Evolutionary conservation across 352 stramenopile species (phyloP), one percentile per base, ranked within the genome.

Genomic region (Globisporangium viniferum): DNA sequence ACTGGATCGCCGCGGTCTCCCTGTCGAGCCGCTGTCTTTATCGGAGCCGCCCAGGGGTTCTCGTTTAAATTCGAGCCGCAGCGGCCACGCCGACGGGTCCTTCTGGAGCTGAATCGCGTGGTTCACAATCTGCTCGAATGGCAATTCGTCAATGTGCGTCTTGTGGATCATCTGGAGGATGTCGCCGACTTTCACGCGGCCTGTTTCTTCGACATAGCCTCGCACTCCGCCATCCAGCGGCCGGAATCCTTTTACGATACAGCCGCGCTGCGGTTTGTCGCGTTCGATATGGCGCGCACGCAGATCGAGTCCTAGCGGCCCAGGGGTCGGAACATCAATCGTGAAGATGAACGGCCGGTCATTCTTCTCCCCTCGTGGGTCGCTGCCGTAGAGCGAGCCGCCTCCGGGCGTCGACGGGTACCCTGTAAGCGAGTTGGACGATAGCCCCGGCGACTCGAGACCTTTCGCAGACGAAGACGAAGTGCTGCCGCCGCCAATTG

Each of bases 81-180:
- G 72, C 5, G 87, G 87, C 87, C 87, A 95, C 7, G 83, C 85
- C 0, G 69, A 71, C 39, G 80, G 61, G 35, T 95, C 81, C 59
- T 83, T 80, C 66, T 95, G 87, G 27, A 93, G 67, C 57, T 91
- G 74, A 72, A 90, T 82, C 2, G 85, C 87, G 65, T 92, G 81
- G 54, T 87, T 82, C 9, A 95, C 86, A 66, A 95, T 95, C 66
- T 89, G 78, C 15, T 95, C 87, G 57, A 95, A 95, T 24, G 86
- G 84, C 73, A 95, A 83, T 54, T 95, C 84, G 63, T 95, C 87
- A 18, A 95, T 86, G 14, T 75, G 68, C 9, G 81, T 91, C 59
- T 87, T 81, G 70, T 95, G 85, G 66, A 95, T 90, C 57, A 91
- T 73, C 72, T 93, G 77, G 24, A 93, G 59, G 36, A 95, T 92